These are phyloP conservation scores for Aspergillus nidulans DNA, from an alignment of 495 filamentous ascomycete species.

Conservation along the genomic window DNA sequence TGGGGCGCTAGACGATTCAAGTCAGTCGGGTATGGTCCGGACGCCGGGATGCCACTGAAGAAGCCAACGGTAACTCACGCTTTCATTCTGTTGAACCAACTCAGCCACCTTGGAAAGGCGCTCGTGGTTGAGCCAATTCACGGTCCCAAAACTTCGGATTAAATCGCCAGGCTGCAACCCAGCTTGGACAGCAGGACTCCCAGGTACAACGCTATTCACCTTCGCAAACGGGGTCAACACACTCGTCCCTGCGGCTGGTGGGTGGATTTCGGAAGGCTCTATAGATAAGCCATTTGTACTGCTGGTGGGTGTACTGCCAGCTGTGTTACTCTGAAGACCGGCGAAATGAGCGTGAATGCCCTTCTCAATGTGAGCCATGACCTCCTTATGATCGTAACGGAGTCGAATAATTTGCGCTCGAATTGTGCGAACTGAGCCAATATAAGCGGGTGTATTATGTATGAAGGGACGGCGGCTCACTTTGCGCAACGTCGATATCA, in stretches of 20 bases:
- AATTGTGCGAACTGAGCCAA: constrained; percentile 72
- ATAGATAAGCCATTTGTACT: constrained; percentile 24
- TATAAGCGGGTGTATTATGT: constrained; percentile 6
- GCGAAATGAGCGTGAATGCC: constrained; percentile 72
- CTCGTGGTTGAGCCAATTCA: constrained; percentile 79
- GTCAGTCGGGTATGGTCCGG: constrained; percentile 1
- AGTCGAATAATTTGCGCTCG: constrained; percentile 83
- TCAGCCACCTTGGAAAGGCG: constrained; percentile 78
- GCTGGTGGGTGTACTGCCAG: constrained; percentile 16
- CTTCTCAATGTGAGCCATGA: constrained; percentile 78
- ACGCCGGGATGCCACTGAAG: background rate
- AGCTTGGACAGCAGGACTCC: constrained; percentile 78
- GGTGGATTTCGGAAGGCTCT: constrained; percentile 12
- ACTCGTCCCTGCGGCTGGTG: constrained; percentile 33
- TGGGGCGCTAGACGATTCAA: constrained; percentile 43
- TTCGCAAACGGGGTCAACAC: constrained; percentile 78
- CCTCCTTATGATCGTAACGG: constrained; percentile 85
- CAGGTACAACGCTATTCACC: constrained; percentile 74
- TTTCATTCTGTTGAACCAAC: constrained; percentile 81
- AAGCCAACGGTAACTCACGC: constrained; percentile 54
- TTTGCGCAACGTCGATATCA: constrained; percentile 94
- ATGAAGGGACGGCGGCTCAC: constrained; percentile 43
- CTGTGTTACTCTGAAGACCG: constrained; percentile 26
- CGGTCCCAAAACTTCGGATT: constrained; percentile 77
- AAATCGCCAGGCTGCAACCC: constrained; percentile 81